Evolutionary conservation across 208 protist genomes (phyloP).

Genomic region (Strigomonas oncopelti): DNA sequence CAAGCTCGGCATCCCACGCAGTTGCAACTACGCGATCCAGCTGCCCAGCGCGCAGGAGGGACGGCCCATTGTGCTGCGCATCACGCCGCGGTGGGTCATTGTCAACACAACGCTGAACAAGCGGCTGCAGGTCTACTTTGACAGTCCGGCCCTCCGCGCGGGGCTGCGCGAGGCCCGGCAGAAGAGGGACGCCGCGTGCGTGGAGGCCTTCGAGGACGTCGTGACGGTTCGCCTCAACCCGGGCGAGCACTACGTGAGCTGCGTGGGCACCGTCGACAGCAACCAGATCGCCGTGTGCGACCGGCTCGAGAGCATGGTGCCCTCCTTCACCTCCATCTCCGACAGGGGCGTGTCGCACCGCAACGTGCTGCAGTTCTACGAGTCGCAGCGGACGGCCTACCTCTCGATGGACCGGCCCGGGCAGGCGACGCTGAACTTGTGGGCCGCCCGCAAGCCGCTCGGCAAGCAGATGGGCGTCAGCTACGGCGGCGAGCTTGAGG

Average conservation of each 20-base stretch:
- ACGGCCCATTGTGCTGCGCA: constrained; percentile 51
- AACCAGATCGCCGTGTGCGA: constrained; percentile 62
- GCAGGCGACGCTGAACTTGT: constrained; percentile 70
- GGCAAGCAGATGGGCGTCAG: constrained; percentile 30
- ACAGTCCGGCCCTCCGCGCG: constrained; percentile 31
- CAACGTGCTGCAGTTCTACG: constrained; percentile 51
- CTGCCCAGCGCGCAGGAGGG: constrained; percentile 68
- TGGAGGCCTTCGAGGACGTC: constrained; percentile 32
- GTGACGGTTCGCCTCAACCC: constrained; percentile 51
- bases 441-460: constrained; percentile 44
- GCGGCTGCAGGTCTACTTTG: constrained; percentile 55
- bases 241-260: constrained; percentile 77
- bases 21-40: constrained; percentile 77
- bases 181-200: constrained; percentile 17
- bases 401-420: constrained; percentile 60
- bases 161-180: constrained; percentile 22
- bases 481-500: constrained; percentile 35
- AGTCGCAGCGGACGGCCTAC: constrained; percentile 51
- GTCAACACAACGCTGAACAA: constrained; percentile 57
- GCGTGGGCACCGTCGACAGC: constrained; percentile 56
- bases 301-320: constrained; percentile 51
- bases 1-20: constrained; percentile 44
- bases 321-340: constrained; percentile 36
- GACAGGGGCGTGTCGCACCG: constrained; percentile 27
- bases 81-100: constrained; percentile 79